Base-by-base conservation (phyloP, 331 rosid genomes). In the Acacia concinna region DNA sequence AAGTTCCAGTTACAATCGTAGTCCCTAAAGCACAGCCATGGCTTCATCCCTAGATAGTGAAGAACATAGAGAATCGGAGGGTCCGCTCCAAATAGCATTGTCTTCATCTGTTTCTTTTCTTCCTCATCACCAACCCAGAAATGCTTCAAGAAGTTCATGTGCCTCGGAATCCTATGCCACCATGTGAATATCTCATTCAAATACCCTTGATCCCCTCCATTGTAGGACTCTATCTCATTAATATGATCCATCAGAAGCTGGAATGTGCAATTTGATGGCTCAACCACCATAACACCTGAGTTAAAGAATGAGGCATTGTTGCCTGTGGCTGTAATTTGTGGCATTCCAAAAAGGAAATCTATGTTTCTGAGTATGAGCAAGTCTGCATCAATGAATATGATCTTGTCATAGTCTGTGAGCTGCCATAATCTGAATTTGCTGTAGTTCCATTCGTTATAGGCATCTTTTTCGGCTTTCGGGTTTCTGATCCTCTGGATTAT, bases 391-490 rank as follows among this genome's bases (percentile, higher is more conserved):
- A 95, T 90, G 90, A 95, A 95, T 66, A 95, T 95, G 79, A 95
- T 91, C 88, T 93, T 93, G 90, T 93, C 98, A 79, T 95, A 95
- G 60, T 93, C 96, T 27, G 97, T 90, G 20, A 96, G 84, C 82
- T 96, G 97, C 99, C 99, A 96, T 56, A 96, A 76, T 79, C 99
- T 82, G 82, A 96, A 96, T 82, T 96, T 96, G 96, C 99, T 96
- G 87, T 93, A 93, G 85, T 96, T 96, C 98, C 98, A 96, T 60
- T 93, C 98, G 37, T 93, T 96, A 83, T 91, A 96, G 15, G 99
- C 98, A 85, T 93, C 98, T 70, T 91, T 90, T 73, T 91, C 98
- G 28, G 98, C 99, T 82, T 92, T 91, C 1, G 99, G 99, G 79
- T 96, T 96, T 78, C 99, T 84, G 69, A 96, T 96, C 69, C 97